These are phyloP conservation scores for Oleoguttula mirabilis DNA, from an alignment of 495 filamentous ascomycete species.

Conservation along the genomic window DNA sequence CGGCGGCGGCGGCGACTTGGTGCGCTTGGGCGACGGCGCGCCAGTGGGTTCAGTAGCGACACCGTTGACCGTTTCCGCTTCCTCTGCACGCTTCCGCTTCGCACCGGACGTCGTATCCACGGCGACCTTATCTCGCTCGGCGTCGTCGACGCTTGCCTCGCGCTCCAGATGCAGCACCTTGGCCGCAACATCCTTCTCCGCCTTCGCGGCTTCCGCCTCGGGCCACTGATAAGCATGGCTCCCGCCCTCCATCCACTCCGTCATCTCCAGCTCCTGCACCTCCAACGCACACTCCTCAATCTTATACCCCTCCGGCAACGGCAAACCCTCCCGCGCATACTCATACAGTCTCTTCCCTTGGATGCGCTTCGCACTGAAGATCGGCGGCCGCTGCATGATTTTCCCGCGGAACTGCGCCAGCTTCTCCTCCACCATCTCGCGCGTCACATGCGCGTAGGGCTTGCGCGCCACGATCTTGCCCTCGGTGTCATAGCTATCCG, in stretches of 20 bases:
- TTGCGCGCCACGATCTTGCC: slow-evolving; percentile 69
- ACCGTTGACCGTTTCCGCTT: slow-evolving; percentile 1
- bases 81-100: slow-evolving; percentile 16
- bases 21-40: neutral
- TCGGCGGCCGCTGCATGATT: slow-evolving; percentile 81
- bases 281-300: slow-evolving; percentile 70
- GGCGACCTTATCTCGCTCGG: neutral
- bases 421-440: slow-evolving; percentile 62
- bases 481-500: slow-evolving; percentile 77
- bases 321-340: slow-evolving; percentile 81
- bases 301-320: slow-evolving; percentile 67
- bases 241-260: slow-evolving; percentile 81
- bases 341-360: slow-evolving; percentile 89
- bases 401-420: slow-evolving; percentile 68
- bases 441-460: slow-evolving; percentile 65
- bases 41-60: neutral
- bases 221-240: slow-evolving; percentile 64
- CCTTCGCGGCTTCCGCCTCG: slow-evolving; percentile 53
- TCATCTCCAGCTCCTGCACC: slow-evolving; percentile 59
- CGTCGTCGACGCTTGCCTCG: neutral
- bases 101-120: slow-evolving; percentile 1
- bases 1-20: slow-evolving; percentile 1
- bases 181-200: slow-evolving; percentile 61
- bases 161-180: slow-evolving; percentile 37
- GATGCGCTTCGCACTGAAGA: slow-evolving; percentile 84